Evolutionary conservation across 208 protist genomes (phyloP), one percentile per base, ranked within the genome.

Genomic region (Trypanosoma cruzi): DNA sequence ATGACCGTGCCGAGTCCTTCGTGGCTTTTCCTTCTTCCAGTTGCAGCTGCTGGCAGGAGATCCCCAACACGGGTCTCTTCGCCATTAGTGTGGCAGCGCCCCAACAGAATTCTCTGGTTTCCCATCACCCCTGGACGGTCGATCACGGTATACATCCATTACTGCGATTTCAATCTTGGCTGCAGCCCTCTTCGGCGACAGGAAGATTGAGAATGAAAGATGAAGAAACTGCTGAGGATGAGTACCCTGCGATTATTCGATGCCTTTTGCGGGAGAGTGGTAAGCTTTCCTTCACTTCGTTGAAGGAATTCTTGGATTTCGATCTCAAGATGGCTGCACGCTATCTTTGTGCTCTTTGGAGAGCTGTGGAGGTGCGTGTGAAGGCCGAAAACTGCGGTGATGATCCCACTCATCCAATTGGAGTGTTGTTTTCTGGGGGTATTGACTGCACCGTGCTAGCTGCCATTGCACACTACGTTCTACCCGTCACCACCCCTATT

Each of bases 361-460:
- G 77, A 6, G 82, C 92, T 28, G 86, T 97, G 46, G 66, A 69
- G 48, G 75, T 82, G 22, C 85, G 86, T 73, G 84, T 84, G 46
- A 76, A 78, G 31, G 79, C 81, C 29, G 77, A 84, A 28, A 75
- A 92, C 71, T 70, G 74, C 44, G 69, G 82, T 22, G 77, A 77
- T 28, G 85, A 89, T 31, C 65, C 64, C 8, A 77, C 75, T 42
- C 80, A 80, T 11, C 89, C 90, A 1, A 67, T 98, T 37, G 87
- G 85, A 26, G 77, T 99, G 16, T 79, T 98, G 29, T 99, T 98
- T 75, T 93, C 84, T 7, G 96, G 96, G 0, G 95, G 97, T n/a
- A 95, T 99, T 71, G 96, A 98, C 81, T 98, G 86, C 59, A 97
- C 91, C 34, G 81, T 98, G 53, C 81, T 98, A 22, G 94, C 97